These are phyloP conservation scores for Pestalotiopsis sp. DNA, from an alignment of 2,329 filamentous ascomycete species.

Conservation along the genomic window DNA sequence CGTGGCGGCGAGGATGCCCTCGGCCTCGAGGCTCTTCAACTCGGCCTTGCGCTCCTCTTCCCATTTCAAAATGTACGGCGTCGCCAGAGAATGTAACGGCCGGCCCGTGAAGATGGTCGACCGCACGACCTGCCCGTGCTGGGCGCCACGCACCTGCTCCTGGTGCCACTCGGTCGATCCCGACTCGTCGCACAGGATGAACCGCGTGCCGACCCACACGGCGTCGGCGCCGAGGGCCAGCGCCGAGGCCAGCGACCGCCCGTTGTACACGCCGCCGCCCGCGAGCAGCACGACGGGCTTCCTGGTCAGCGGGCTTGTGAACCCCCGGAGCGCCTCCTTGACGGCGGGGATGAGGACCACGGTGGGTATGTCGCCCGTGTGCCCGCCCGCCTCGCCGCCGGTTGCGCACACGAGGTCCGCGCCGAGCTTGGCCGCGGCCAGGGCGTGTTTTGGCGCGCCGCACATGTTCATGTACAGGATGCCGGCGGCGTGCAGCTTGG, in stretches of 20 bases:
- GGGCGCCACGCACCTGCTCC: constrained; percentile 12
- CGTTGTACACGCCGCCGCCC: constrained; percentile 89
- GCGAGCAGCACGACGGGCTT: constrained; percentile 86
- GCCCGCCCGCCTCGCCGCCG: constrained; percentile 92
- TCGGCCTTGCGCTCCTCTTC: constrained; percentile 84
- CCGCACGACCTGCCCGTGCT: constrained; percentile 40
- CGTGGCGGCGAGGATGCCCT: constrained; percentile 57
- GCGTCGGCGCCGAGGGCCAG: constrained; percentile 87
- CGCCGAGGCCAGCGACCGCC: constrained; percentile 83
- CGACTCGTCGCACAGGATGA: constrained; percentile 54
- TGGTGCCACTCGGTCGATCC: constrained; percentile 14
- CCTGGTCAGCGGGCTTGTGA: constrained; percentile 83
- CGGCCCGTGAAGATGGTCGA: constrained; percentile 97
- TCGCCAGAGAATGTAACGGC: constrained; percentile 86
- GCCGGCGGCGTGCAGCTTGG: constrained; percentile 58
- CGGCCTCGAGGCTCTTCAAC: constrained; percentile 86
- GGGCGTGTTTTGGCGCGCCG: constrained; percentile 76
- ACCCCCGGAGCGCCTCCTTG: constrained; percentile 72
- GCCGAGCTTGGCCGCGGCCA: constrained; percentile 43
- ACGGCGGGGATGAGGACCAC: constrained; percentile 83
- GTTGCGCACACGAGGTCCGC: constrained; percentile 96
- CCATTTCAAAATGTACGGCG: constrained; percentile 91
- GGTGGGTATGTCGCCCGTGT: constrained; percentile 82
- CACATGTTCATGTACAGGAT: constrained; percentile 99
- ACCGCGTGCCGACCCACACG: constrained; percentile 94